Evolutionary conservation across 1,139 yeast species (phyloP).

Genomic region (Pichia norvegensis): DNA sequence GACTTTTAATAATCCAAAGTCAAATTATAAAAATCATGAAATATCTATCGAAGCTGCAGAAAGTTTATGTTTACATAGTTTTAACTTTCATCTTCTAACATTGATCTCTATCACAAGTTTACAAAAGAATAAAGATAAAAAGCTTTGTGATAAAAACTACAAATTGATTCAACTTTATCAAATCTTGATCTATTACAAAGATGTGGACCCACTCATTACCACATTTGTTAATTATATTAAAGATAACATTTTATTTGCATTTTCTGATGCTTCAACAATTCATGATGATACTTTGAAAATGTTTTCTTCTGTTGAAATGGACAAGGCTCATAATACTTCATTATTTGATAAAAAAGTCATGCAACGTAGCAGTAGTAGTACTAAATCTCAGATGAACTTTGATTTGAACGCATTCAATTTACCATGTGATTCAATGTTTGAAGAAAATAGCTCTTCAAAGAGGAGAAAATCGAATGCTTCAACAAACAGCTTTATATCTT

Average conservation of each 20-base stretch:
- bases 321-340: slow-evolving; percentile 11
- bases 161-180: slow-evolving; percentile 22
- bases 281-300: slow-evolving; percentile 21
- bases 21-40: slow-evolving; percentile 11
- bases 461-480: slow-evolving; percentile 25
- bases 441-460: slow-evolving; percentile 14
- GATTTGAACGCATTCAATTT: slow-evolving; percentile 25
- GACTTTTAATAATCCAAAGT: slow-evolving; percentile 15
- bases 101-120: slow-evolving; percentile 20
- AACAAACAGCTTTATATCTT: slow-evolving; percentile 21
- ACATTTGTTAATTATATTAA: slow-evolving; percentile 18
- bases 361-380: background rate
- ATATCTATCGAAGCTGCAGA: slow-evolving; percentile 22
- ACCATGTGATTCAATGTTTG: slow-evolving; percentile 17
- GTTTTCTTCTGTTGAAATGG: slow-evolving; percentile 13
- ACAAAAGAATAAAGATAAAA: slow-evolving; percentile 14
- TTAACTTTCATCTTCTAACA: slow-evolving; percentile 25
- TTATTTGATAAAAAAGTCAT: slow-evolving; percentile 19
- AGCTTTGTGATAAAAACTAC: slow-evolving; percentile 12
- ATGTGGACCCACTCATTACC: slow-evolving; percentile 20
- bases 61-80: slow-evolving; percentile 23
- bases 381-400: slow-evolving; percentile 11
- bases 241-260: slow-evolving; percentile 13
- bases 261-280: slow-evolving; percentile 10
- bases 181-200: slow-evolving; percentile 16